Percentiles rank a stretch among this genome's conserved stretches.
phyloP scores from a whole-genome alignment of 2,329 filamentous ascomycete species.

The Xylaria multiplex region DNA sequence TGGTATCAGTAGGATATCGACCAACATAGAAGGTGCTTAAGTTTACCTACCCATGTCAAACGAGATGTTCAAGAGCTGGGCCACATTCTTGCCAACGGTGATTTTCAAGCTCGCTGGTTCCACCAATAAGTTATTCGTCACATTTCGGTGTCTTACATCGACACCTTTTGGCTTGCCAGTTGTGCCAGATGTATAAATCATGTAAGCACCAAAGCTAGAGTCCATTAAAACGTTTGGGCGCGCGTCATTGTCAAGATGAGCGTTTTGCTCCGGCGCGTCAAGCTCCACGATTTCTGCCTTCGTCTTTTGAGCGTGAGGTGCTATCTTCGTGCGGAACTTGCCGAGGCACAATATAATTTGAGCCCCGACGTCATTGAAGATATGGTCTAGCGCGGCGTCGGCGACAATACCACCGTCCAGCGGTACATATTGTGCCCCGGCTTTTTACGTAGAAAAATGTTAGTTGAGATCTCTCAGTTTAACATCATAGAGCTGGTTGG shows the following conservation, averaged over 20 bases:
- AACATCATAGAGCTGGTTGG: too few species aligned
- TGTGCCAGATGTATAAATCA: constrained; percentile 64
- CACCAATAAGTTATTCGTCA: constrained; percentile 60
- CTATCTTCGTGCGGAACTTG: constrained; percentile 36
- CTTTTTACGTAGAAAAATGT: constrained; percentile 32
- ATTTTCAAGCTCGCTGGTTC: constrained; percentile 64
- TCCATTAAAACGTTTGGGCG: constrained; percentile 33
- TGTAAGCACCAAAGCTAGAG: constrained; percentile 41
- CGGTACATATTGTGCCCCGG: constrained; percentile 68
- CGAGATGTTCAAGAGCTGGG: constrained; percentile 66
- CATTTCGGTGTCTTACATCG: constrained; percentile 65
- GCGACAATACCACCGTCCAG: constrained; percentile 66
- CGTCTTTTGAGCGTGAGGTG: constrained; percentile 45
- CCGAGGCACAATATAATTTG: constrained; percentile 59
- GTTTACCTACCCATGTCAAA: constrained; percentile 68
- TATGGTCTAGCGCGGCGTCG: constrained; percentile 59
- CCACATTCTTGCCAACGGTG: constrained; percentile 60
- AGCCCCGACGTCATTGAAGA: constrained; percentile 59
- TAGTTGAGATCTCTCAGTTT: too few species aligned
- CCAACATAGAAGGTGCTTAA: constrained; percentile 15
- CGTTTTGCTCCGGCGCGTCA: constrained; percentile 16
- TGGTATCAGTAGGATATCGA: constrained; percentile 24
- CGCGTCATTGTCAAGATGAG: constrained; percentile 25
- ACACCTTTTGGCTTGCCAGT: constrained; percentile 69
- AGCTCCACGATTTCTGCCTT: constrained; percentile 40